phyloP scores from a whole-genome alignment of 2,329 filamentous ascomycete genomes.

The Epichloe sylvatica region DNA sequence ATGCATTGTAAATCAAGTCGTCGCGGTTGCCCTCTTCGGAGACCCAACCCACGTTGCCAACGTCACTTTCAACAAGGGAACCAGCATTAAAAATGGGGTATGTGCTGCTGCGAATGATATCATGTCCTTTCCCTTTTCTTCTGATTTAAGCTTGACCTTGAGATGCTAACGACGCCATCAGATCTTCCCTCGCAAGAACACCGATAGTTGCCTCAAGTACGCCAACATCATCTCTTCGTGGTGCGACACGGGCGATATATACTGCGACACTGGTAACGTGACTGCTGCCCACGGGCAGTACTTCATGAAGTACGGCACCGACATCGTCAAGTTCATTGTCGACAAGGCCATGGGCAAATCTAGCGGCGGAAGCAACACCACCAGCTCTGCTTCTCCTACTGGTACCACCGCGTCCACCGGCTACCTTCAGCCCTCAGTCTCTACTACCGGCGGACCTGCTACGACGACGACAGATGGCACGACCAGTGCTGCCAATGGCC shows the following conservation, averaged over 20 bases:
- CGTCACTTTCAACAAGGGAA: conserved; percentile 23
- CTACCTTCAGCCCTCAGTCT: not conserved
- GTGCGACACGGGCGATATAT: conserved; percentile 28
- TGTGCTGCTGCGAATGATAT: conserved; percentile 7
- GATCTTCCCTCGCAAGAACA: conserved; percentile 24
- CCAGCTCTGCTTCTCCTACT: not conserved
- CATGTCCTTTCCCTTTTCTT: not conserved
- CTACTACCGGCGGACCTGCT: not conserved
- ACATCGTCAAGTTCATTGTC: conserved; percentile 23
- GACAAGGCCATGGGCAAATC: conserved; percentile 12
- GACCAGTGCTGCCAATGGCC: not conserved
- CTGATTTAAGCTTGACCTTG: not conserved
- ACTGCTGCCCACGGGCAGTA: conserved; percentile 22
- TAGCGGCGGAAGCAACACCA: conserved; percentile 1
- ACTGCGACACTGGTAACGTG: conserved; percentile 23
- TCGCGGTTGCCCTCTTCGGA: conserved; percentile 27
- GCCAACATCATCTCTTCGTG: conserved; percentile 23
- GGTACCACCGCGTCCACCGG: not conserved
- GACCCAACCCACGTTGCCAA: conserved; percentile 27
- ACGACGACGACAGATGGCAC: conserved; percentile 1
- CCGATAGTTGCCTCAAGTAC: conserved; percentile 22
- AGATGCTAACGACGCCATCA: conserved; percentile 8
- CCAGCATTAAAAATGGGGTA: conserved; percentile 24
- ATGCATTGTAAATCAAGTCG: conserved; percentile 15
- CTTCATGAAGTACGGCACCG: conserved; percentile 20